phyloP scores from a whole-genome alignment of 2,329 filamentous ascomycete genomes.

The Fusarium sp. region DNA sequence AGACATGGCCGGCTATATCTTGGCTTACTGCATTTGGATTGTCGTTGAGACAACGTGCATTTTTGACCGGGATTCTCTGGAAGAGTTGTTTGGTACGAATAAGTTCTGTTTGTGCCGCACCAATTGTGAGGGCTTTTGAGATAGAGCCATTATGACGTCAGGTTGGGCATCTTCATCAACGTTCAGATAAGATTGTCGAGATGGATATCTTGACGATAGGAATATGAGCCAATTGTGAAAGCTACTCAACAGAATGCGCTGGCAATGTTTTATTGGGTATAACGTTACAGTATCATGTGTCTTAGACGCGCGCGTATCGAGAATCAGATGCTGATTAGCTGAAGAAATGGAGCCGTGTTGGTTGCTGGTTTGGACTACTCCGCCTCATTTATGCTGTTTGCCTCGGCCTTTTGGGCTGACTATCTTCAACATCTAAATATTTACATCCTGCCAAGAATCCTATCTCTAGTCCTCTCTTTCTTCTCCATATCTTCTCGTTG shows the following conservation, averaged over 20 bases:
- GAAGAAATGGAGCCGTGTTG: background rate
- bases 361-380: background rate
- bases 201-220: background rate
- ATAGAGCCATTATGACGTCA: background rate
- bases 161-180: background rate
- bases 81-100: rapidly evolving
- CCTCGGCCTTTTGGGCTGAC: background rate
- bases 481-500: too few relatives aligned
- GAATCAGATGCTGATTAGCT: background rate
- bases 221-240: too few relatives aligned
- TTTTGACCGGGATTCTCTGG: background rate
- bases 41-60: background rate
- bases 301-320: background rate
- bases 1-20: background rate
- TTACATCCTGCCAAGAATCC: too few relatives aligned
- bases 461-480: too few relatives aligned
- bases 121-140: background rate
- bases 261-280: background rate
- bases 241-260: too few relatives aligned
- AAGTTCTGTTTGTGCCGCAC: background rate
- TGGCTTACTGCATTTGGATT: background rate
- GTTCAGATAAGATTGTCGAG: background rate
- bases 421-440: background rate
- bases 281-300: background rate
- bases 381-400: background rate